A percentile compares a stretch with the other conserved stretches of the same genome.
Conservation (phyloP, 441 rosid species). For the Erysimum pusillum region DNA sequence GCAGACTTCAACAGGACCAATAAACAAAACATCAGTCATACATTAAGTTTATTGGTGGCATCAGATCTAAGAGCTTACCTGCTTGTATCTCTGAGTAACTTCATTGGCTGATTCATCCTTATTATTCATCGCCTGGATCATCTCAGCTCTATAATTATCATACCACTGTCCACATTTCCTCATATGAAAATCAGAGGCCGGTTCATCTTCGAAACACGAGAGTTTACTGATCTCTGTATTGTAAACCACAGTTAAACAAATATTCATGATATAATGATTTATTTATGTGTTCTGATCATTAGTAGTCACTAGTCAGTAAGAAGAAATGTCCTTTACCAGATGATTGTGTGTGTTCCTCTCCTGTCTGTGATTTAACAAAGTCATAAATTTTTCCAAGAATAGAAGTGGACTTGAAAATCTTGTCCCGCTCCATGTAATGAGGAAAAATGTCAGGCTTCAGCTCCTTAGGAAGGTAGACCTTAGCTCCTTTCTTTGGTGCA, state of each 20-base stretch:
- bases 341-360: slow-evolving; percentile 34
- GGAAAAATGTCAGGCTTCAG: slow-evolving; percentile 60
- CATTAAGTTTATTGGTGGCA: neutral
- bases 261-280: neutral
- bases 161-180: slow-evolving; percentile 54
- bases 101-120: slow-evolving; percentile 39
- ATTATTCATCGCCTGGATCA: slow-evolving; percentile 46
- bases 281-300: neutral
- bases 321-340: slow-evolving; percentile 51
- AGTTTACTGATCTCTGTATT: slow-evolving; percentile 65
- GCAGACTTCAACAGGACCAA: neutral
- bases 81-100: slow-evolving; percentile 53
- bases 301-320: neutral
- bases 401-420: slow-evolving; percentile 60
- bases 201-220: slow-evolving; percentile 51
- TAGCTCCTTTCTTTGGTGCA: slow-evolving; percentile 74
- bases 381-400: slow-evolving; percentile 76
- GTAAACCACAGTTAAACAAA: neutral
- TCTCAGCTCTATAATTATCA: slow-evolving; percentile 56
- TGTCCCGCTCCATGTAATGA: slow-evolving; percentile 62
- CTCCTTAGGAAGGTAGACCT: slow-evolving; percentile 64
- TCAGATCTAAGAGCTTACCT: slow-evolving; percentile 47
- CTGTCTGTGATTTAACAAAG: slow-evolving; percentile 48
- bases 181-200: slow-evolving; percentile 35
- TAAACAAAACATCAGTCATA: neutral